Percentiles rank a stretch among this genome's conserved stretches.
phyloP scores from a whole-genome alignment of 2,329 filamentous ascomycete species.

The Metarhizium brunneum region DNA sequence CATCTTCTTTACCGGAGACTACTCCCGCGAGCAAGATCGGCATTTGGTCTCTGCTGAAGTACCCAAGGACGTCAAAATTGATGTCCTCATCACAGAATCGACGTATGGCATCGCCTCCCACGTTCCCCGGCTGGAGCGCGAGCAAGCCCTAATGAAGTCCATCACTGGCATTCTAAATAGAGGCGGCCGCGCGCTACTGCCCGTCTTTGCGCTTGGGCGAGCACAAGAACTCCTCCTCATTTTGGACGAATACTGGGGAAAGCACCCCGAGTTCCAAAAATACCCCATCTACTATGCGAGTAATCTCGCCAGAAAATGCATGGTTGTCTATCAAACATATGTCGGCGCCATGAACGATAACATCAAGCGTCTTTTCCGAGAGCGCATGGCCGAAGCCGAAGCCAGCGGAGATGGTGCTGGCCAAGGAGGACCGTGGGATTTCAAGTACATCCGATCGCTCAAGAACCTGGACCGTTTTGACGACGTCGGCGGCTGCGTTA shows the following conservation, averaged over 20 bases:
- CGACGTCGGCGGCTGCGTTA: slow-evolving; percentile 89
- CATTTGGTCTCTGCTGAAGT: slow-evolving; percentile 93
- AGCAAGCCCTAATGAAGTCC: slow-evolving; percentile 90
- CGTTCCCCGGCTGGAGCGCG: slow-evolving; percentile 80
- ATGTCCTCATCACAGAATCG: slow-evolving; percentile 94
- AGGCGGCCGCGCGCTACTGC: slow-evolving; percentile 86
- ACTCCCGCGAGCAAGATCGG: slow-evolving; percentile 89
- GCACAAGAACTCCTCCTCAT: slow-evolving; percentile 93
- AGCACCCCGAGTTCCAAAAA: slow-evolving; percentile 79
- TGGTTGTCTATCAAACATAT: slow-evolving; percentile 98
- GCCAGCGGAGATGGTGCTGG: slow-evolving; percentile 63
- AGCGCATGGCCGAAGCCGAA: slow-evolving; percentile 85
- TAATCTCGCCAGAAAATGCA: slow-evolving; percentile 90
- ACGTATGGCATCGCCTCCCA: slow-evolving; percentile 95
- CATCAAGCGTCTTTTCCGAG: slow-evolving; percentile 89
- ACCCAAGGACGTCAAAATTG: slow-evolving; percentile 79
- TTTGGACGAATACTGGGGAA: slow-evolving; percentile 92
- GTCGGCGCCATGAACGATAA: slow-evolving; percentile 99
- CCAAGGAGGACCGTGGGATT: slow-evolving; percentile 90
- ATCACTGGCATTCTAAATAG: slow-evolving; percentile 86
- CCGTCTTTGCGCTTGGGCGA: slow-evolving; percentile 87
- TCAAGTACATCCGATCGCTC: slow-evolving; percentile 84
- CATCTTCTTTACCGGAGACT: slow-evolving; percentile 95
- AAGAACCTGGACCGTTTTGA: slow-evolving; percentile 94
- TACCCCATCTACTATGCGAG: slow-evolving; percentile 96